Evolutionary conservation across 2,329 filamentous ascomycete genomes (phyloP).

Genomic region (Scopulariopsis brevicaulis): DNA sequence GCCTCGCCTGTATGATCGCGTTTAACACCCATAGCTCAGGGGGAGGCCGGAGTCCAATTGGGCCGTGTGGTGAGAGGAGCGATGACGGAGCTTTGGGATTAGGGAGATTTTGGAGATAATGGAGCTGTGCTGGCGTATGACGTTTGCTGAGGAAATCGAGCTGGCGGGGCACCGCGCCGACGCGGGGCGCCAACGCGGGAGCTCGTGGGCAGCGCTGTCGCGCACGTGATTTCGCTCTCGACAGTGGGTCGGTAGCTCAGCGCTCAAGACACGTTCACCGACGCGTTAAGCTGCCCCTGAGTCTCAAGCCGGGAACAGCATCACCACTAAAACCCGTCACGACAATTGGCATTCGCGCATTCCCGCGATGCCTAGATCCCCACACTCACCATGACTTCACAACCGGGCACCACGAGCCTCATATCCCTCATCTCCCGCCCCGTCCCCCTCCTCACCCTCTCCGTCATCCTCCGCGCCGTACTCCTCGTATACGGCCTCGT

Average conservation of each 20-base stretch:
- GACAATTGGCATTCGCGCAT: neutral
- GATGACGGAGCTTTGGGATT: neutral
- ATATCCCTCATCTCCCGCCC: slow-evolving; percentile 6
- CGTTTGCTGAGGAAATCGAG: neutral
- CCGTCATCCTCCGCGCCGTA: slow-evolving; percentile 53
- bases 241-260: neutral
- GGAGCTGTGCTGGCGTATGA: neutral
- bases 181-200: neutral
- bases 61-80: neutral
- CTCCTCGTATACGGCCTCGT: slow-evolving; percentile 83
- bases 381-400: neutral
- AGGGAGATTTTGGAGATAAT: neutral
- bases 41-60: neutral
- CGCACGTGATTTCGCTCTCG: neutral
- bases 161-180: neutral
- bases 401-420: slow-evolving; percentile 3
- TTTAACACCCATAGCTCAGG: slow-evolving; percentile 34
- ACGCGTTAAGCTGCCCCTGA: neutral
- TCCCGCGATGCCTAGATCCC: neutral
- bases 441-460: slow-evolving; percentile 36
- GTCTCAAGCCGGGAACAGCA: neutral
- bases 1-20: slow-evolving; percentile 40
- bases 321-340: too few relatives aligned
- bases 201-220: neutral
- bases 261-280: neutral